A percentile compares a stretch with the other conserved stretches of the same genome.
These are phyloP conservation scores for Neurospora hispaniola DNA, from an alignment of 495 filamentous ascomycete species.

Conservation along the genomic window DNA sequence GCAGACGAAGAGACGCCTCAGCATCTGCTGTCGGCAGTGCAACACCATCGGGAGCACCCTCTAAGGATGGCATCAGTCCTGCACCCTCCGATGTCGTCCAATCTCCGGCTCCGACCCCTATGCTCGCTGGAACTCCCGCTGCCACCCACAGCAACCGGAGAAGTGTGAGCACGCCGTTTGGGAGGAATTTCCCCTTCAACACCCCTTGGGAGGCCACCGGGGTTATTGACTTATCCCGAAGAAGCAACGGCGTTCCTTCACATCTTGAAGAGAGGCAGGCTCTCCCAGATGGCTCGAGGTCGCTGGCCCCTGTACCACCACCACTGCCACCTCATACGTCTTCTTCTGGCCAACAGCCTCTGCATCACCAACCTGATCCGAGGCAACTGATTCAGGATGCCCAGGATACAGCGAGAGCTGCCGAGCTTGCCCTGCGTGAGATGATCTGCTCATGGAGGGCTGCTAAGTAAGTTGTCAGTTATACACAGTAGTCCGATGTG, in stretches of 20 bases:
- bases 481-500: not conserved
- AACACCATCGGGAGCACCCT: slow-evolving; percentile 25
- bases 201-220: slow-evolving; percentile 63
- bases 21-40: slow-evolving; percentile 24
- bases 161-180: slow-evolving; percentile 38
- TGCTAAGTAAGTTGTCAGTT: slow-evolving; percentile 51
- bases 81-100: slow-evolving; percentile 19
- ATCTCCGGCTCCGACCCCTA: slow-evolving; percentile 13
- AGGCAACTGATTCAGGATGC: slow-evolving; percentile 49
- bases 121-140: not conserved
- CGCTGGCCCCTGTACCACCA: not conserved
- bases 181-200: slow-evolving; percentile 46
- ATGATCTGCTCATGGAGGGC: slow-evolving; percentile 68
- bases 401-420: slow-evolving; percentile 61
- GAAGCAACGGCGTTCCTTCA: not conserved
- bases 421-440: slow-evolving; percentile 77
- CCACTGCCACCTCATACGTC: not conserved
- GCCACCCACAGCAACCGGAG: slow-evolving; percentile 25
- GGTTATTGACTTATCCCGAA: slow-evolving; percentile 50
- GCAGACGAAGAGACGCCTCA: slow-evolving; percentile 38
- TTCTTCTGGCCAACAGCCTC: slow-evolving; percentile 32
- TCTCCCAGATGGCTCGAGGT: slow-evolving; percentile 6
- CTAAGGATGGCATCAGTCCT: slow-evolving; percentile 16
- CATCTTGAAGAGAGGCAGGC: slow-evolving; percentile 22
- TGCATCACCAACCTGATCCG: slow-evolving; percentile 49